phyloP scores from a whole-genome alignment of 495 filamentous ascomycete genomes.

The Talaromyces proteolyticus region DNA sequence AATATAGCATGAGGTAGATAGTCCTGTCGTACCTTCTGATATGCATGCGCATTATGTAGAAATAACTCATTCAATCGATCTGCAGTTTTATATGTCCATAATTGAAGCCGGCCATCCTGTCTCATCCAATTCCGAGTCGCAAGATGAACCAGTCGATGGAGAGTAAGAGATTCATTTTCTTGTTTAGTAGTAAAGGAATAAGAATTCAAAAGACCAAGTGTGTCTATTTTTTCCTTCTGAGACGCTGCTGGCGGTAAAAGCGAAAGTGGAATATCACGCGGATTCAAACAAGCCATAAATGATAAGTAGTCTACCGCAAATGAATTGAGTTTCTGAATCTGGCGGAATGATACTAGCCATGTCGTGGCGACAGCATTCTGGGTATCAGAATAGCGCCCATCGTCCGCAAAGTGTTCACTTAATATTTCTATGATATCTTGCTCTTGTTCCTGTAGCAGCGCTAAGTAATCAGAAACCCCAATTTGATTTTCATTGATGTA shows the following conservation, averaged over 20 bases:
- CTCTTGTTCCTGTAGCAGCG: constrained; percentile 25
- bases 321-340: constrained; percentile 22
- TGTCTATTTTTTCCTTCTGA: constrained; percentile 11
- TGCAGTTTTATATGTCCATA: no score
- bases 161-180: constrained; percentile 9
- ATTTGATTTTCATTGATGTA: constrained; percentile 33
- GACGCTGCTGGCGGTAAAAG: constrained; percentile 17
- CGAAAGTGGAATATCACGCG: constrained; percentile 27
- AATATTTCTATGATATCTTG: constrained; percentile 22
- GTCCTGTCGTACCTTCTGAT: no score
- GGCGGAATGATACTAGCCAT: constrained; percentile 39
- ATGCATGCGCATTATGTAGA: no score
- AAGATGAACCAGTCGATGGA: constrained; percentile 32
- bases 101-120: no score
- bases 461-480: constrained; percentile 27
- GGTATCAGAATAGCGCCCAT: constrained; percentile 20
- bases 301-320: constrained; percentile 24
- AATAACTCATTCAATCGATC: no score
- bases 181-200: constrained; percentile 21
- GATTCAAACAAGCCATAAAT: constrained; percentile 31
- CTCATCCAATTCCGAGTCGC: constrained; percentile 27
- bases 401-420: constrained; percentile 33
- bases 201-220: constrained; percentile 22
- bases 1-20: no score
- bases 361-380: constrained; percentile 42